Base-by-base conservation (phyloP, 1,284 basidiomycete species). In the Lentinula novae-zelandiae region DNA sequence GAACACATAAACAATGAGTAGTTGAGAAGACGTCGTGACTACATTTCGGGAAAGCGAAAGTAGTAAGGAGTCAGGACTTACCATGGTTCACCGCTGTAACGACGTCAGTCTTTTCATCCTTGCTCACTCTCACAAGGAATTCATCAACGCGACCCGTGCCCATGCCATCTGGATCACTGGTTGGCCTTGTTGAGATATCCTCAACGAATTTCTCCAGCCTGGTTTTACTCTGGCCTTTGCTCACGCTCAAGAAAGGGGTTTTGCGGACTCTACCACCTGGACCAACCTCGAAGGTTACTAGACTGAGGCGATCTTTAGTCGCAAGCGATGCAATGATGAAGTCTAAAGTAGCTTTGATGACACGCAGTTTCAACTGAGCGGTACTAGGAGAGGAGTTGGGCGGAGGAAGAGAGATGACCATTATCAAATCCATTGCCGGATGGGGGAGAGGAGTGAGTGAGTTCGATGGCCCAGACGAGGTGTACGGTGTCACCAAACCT, bases 21-120 rank as follows among this genome's bases (percentile, higher is more conserved):
- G 49, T 31, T 33, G 15, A 33, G 5, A 33, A 44, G 42, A 38
- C 12, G 12, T 38, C 42, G 42, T 13, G 33, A 33, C 8, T 9
- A 5, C 13, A 27, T 33, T 22, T 51, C 49, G 38, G 33, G 12
- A 9, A 12, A 52, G 33, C 7, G 5, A 13, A 27, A 27, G 27
- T 13, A 33, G 13, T n/a, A 15, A 52, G 22, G 5, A 33, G 13
- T n/a, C 3, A 52, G 22, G 5, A 33, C 53, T 63, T 60, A 89
- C 92, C 92, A 68, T 94, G 88, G 71, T 98, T 98, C 62, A 96
- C 90, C 15, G 94, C 96, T 6, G 95, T 95, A 12, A 96, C 93
- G n/a, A 98, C 95, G 71, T 96, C 95, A 13, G 92, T 92, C 73
- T 93, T 91, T 73, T 96, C 94, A 22, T 97, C 94, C 67, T 87